Percentiles rank a stretch among this genome's conserved stretches.
Evolutionary conservation across 2,329 filamentous ascomycete genomes (phyloP).

Genomic region (Parafenestella ontariensis): DNA sequence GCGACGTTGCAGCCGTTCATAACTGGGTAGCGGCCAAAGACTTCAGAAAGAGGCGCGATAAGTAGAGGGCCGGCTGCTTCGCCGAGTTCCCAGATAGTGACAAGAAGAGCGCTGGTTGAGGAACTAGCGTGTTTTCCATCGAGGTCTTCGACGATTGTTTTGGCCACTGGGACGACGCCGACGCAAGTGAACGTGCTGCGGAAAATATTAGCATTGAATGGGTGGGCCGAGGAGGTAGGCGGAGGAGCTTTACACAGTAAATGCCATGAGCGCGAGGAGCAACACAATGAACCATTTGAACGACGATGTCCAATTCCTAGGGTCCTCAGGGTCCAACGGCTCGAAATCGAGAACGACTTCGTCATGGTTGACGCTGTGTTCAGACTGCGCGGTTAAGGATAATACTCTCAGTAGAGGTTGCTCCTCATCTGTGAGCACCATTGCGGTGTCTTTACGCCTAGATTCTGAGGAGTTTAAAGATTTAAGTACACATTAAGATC

Average conservation of each 20-base stretch:
- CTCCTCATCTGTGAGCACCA: conserved; percentile 36
- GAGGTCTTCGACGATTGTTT: conserved; percentile 41
- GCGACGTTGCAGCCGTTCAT: conserved; percentile 50
- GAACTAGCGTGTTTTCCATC: conserved; percentile 29
- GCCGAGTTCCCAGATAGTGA: conserved; percentile 48
- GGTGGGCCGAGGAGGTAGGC: background rate
- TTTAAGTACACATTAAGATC: background rate
- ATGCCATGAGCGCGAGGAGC: conserved; percentile 43
- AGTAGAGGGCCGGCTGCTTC: conserved; percentile 45
- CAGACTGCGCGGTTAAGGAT: conserved; percentile 24
- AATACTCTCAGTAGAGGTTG: conserved; percentile 37
- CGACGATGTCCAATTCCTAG: conserved; percentile 37
- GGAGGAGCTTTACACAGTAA: conserved; percentile 39
- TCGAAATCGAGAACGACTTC: conserved; percentile 40
- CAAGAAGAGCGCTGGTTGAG: conserved; percentile 38
- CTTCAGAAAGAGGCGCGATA: conserved; percentile 44
- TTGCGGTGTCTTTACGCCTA: background rate
- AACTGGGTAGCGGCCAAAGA: conserved; percentile 42
- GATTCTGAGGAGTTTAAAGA: background rate
- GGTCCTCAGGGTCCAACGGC: conserved; percentile 37
- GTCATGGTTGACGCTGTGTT: conserved; percentile 22
- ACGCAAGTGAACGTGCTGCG: conserved; percentile 50
- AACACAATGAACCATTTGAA: conserved; percentile 45
- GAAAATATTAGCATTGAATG: background rate
- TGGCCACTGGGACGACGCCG: conserved; percentile 45